Conservation (phyloP, 2,329 filamentous ascomycete genomes). For the Alternaria hordeiaustralica region DNA sequence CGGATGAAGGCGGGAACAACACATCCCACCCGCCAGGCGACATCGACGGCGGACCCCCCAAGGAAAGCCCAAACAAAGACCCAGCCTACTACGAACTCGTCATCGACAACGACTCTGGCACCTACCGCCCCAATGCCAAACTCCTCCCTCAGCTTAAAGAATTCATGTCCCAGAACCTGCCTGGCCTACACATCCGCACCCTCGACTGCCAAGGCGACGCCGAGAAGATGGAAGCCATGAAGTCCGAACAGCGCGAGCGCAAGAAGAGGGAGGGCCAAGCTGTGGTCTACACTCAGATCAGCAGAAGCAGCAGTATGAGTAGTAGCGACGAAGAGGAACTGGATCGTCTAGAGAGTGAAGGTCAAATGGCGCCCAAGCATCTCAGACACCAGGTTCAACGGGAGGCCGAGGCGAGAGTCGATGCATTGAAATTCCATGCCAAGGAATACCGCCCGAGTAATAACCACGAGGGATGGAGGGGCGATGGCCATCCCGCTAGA, state of each 20-base stretch:
- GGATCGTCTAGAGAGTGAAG: slow-evolving; percentile 46
- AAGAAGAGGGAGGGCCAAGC: slow-evolving; percentile 70
- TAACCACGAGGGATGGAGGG: slow-evolving; percentile 35
- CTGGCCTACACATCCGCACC: slow-evolving; percentile 74
- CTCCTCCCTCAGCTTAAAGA: slow-evolving; percentile 73
- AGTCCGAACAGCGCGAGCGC: slow-evolving; percentile 73
- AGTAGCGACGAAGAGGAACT: slow-evolving; percentile 66
- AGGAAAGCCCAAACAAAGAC: slow-evolving; percentile 53
- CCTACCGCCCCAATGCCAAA: slow-evolving; percentile 84
- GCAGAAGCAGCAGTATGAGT: slow-evolving; percentile 54
- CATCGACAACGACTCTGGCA: slow-evolving; percentile 95
- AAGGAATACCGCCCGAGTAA: slow-evolving; percentile 32
- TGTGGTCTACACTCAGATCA: slow-evolving; percentile 63
- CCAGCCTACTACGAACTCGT: slow-evolving; percentile 77
- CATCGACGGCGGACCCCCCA: slow-evolving; percentile 55
- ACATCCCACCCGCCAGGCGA: slow-evolving; percentile 60
- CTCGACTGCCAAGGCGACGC: slow-evolving; percentile 78
- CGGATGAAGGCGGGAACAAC: slow-evolving; percentile 43
- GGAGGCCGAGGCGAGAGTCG: slow-evolving; percentile 29
- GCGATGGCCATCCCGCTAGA: slow-evolving; percentile 19
- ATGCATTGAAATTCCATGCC: slow-evolving; percentile 32
- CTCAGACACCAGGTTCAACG: slow-evolving; percentile 39
- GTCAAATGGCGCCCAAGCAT: slow-evolving; percentile 30
- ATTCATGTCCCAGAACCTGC: slow-evolving; percentile 76
- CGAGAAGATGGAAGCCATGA: slow-evolving; percentile 74